These are phyloP conservation scores for Globisporangium splendens DNA, from an alignment of 352 stramenopile species.

Conservation along the genomic window DNA sequence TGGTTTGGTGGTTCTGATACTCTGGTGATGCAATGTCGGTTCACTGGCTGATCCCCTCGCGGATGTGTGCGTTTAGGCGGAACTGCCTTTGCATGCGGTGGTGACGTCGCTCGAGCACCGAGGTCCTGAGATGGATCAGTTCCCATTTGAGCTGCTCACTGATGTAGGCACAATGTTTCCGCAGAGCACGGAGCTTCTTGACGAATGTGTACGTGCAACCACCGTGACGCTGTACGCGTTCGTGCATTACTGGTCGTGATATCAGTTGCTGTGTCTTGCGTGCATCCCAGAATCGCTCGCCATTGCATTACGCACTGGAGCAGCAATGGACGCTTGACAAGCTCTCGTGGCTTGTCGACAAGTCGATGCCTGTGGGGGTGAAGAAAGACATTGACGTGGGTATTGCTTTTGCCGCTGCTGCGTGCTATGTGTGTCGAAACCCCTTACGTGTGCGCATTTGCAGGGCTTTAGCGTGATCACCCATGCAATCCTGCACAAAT, in stretches of 20 bases:
- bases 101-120: constrained; percentile 21
- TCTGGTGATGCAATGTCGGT: no score
- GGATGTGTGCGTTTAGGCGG: constrained; percentile 18
- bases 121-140: constrained; percentile 2
- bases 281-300: constrained; percentile 16
- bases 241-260: not conserved
- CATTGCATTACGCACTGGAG: constrained; percentile 45
- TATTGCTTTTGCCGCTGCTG: not conserved
- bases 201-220: constrained; percentile 24
- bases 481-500: constrained; percentile 37
- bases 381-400: constrained; percentile 42
- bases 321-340: constrained; percentile 37
- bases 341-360: constrained; percentile 53
- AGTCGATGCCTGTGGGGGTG: constrained; percentile 27
- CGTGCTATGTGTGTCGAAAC: not conserved
- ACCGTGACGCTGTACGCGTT: no score
- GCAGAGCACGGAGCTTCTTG: constrained; percentile 14
- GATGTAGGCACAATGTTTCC: constrained; percentile 27
- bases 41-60: not conserved
- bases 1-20: no score
- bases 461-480: constrained; percentile 36
- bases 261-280: not conserved
- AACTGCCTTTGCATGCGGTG: constrained; percentile 41
- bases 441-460: no score
- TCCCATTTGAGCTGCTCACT: constrained; percentile 32